Evolutionary conservation across 2,329 filamentous ascomycete genomes (phyloP), one percentile per base, ranked within the genome.

Genomic region (Leptographium galeiforme): DNA sequence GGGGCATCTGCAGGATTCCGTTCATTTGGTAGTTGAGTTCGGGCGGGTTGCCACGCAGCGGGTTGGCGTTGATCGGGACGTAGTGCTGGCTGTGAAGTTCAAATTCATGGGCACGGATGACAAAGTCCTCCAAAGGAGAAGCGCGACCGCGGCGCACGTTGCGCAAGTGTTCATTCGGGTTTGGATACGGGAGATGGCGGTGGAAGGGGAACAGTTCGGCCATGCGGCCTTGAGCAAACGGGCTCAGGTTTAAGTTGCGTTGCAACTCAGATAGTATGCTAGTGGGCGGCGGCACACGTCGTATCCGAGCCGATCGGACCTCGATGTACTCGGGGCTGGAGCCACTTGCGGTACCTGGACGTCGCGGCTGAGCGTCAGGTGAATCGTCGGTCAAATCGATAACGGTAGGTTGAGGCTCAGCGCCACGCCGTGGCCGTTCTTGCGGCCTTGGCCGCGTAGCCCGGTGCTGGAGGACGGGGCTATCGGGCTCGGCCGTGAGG

Each of bases 401-500:
- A 33, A 78, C 64, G 50, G 61, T 66, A 1, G 63, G 47, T 6
- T 66, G 61, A 13, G 30, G 53, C 30, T 32, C 55, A 55, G 56
- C 32, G 30, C 62, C 69, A 32, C 18, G 40, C 10, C 41, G 30
- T 32, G 33, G 16, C 18, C 25, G 43, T 14, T 25, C 51, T 19
- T 46, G 14, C 16, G 34, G 43, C 2, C 6, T 6, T 19, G 39
- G 8, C 11, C 38, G 16, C 2, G n/a, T 30, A 1, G 39, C 5
- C 14, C 52, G 67, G 58, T 65, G 41, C 48, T 53, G 55, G 32
- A 47, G 56, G 14, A 59, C 61, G 0, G 73, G 72, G 18, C 72
- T 75, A 60, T 77, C 74, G 0, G 73, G 72, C 57, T 76, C 74
- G 11, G 66, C 68, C 0, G 75, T 77, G 48, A 78, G 62, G 54